Evolutionary conservation across 805 yeast genomes (phyloP).

Genomic region (Wickerhamomyces silvicola): DNA sequence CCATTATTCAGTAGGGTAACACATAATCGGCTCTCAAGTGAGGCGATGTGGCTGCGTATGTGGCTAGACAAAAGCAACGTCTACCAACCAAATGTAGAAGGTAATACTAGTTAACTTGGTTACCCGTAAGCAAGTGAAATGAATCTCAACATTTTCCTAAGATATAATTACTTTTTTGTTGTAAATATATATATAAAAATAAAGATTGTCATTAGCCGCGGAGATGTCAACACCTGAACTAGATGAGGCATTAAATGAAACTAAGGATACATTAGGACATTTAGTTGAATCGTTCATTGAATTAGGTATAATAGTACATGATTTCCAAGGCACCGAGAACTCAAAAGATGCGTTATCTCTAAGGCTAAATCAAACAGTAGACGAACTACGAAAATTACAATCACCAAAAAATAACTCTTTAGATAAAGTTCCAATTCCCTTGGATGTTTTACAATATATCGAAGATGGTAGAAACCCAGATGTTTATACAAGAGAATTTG

Average conservation of each 20-base stretch:
- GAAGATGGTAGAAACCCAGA: slow-evolving; percentile 98
- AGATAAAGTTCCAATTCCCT: slow-evolving; percentile 49
- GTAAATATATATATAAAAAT: too few relatives aligned
- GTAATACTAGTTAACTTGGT: too few relatives aligned
- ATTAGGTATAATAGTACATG: slow-evolving; percentile 87
- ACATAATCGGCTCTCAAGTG: too few relatives aligned
- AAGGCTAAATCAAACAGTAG: slow-evolving; percentile 34
- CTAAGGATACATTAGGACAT: slow-evolving; percentile 34
- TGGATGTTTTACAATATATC: slow-evolving; percentile 84
- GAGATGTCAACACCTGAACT: slow-evolving; percentile 8
- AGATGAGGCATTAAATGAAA: slow-evolving; percentile 22
- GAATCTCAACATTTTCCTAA: too few relatives aligned
- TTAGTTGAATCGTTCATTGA: slow-evolving; percentile 79
- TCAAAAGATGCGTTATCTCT: slow-evolving; percentile 51
- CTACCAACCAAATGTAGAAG: too few relatives aligned
- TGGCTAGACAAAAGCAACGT: too few relatives aligned
- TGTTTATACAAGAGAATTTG: slow-evolving; percentile 92
- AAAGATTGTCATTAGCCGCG: too few relatives aligned
- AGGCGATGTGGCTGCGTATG: too few relatives aligned
- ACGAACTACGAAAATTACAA: slow-evolving; percentile 29
- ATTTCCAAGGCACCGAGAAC: slow-evolving; percentile 82
- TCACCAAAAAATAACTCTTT: slow-evolving; percentile 27
- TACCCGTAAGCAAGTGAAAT: too few relatives aligned
- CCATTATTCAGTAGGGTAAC: too few relatives aligned
- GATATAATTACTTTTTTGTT: too few relatives aligned